A percentile compares a stretch with the other conserved stretches of the same genome.
Conservation (phyloP, 192 early-diverging fungal genomes). For the Chytriomyces hyalinus region DNA sequence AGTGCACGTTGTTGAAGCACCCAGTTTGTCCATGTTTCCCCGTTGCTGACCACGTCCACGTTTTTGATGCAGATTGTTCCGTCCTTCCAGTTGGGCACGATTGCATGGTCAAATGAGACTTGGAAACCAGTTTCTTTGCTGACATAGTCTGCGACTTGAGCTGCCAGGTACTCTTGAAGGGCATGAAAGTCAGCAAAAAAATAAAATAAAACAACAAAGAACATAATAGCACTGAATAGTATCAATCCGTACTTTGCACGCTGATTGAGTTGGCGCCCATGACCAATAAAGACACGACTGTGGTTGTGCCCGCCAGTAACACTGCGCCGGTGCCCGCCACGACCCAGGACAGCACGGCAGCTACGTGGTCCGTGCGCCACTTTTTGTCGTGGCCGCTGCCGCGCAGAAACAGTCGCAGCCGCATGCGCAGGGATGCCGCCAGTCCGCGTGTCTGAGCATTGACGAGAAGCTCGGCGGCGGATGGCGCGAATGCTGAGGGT, state of each 20-base stretch:
- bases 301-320: slow-evolving; percentile 86
- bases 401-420: slow-evolving; percentile 53
- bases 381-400: slow-evolving; percentile 37
- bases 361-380: slow-evolving; percentile 76
- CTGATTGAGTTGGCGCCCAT: slow-evolving; percentile 80
- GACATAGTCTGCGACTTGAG: slow-evolving; percentile 78
- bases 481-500: slow-evolving; percentile 21
- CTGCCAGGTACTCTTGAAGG: slow-evolving; percentile 74
- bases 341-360: slow-evolving; percentile 87
- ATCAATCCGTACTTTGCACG: slow-evolving; percentile 66
- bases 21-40: slow-evolving; percentile 47
- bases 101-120: slow-evolving; percentile 88
- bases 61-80: slow-evolving; percentile 87
- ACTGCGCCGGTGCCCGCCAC: slow-evolving; percentile 84
- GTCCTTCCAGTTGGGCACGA: slow-evolving; percentile 89
- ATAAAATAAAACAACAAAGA: no score
- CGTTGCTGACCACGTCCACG: slow-evolving; percentile 63
- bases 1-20: slow-evolving; percentile 1
- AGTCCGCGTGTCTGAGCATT: slow-evolving; percentile 13
- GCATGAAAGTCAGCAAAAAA: no score
- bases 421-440: slow-evolving; percentile 26
- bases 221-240: no score
- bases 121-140: slow-evolving; percentile 79
- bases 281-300: slow-evolving; percentile 80
- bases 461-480: slow-evolving; percentile 12